A percentile compares a stretch with the other conserved stretches of the same genome.
Evolutionary conservation across 352 stramenopile species (phyloP).

Genomic region (Pythium dissotocum): DNA sequence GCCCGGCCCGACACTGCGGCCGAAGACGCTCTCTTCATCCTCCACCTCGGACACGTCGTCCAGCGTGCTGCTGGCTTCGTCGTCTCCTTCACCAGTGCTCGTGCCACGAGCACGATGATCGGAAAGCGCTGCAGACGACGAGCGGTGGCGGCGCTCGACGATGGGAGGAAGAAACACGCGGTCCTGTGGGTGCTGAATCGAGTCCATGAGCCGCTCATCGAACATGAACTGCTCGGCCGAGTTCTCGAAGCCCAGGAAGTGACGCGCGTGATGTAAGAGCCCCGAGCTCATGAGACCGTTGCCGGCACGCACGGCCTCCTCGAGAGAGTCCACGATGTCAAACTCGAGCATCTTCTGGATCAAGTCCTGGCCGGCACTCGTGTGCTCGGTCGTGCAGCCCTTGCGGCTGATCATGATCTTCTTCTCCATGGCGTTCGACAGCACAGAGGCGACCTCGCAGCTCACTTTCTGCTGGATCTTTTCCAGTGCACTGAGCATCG

Average conservation of each 20-base stretch:
- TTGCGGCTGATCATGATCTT: slow-evolving; percentile 32
- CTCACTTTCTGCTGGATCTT: slow-evolving; percentile 48
- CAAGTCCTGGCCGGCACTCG: slow-evolving; percentile 42
- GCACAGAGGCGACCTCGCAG: slow-evolving; percentile 35
- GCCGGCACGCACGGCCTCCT: slow-evolving; percentile 53
- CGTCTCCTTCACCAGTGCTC: background rate
- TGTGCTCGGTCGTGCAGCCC: slow-evolving; percentile 34
- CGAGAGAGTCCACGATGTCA: slow-evolving; percentile 46
- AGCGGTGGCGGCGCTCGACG: slow-evolving; percentile 7
- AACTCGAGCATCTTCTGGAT: slow-evolving; percentile 65
- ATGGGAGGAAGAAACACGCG: slow-evolving; percentile 7
- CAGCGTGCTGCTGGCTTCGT: background rate
- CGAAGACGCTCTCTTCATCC: slow-evolving; percentile 17
- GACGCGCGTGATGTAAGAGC: slow-evolving; percentile 59
- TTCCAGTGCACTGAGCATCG: slow-evolving; percentile 50
- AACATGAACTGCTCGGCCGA: slow-evolving; percentile 54
- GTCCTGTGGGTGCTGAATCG: slow-evolving; percentile 2
- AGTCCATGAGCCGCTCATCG: slow-evolving; percentile 37
- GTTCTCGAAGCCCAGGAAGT: slow-evolving; percentile 51
- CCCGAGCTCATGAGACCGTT: slow-evolving; percentile 67
- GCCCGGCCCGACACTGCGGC: slow-evolving; percentile 16
- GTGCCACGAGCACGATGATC: background rate
- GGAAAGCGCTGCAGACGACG: slow-evolving; percentile 5
- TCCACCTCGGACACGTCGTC: slow-evolving; percentile 12
- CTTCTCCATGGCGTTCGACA: slow-evolving; percentile 41